Conservation (phyloP, 1,284 basidiomycete genomes). For the Ceraceosorus guamensis region DNA sequence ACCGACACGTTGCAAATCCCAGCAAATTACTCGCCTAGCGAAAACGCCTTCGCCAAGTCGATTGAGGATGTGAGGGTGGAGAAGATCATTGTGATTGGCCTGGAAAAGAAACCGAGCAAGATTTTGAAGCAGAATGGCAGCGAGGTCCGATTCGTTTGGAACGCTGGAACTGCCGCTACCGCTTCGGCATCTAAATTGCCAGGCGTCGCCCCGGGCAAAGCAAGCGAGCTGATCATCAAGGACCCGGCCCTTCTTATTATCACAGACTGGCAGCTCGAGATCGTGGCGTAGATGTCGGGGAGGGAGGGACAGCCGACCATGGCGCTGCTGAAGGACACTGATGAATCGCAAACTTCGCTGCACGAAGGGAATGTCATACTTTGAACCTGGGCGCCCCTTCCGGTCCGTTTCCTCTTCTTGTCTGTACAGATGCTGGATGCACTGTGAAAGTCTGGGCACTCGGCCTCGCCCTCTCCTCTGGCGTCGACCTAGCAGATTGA, state of each 20-base stretch:
- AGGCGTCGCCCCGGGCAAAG: slow-evolving; percentile 16
- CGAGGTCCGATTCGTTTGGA: slow-evolving; percentile 25
- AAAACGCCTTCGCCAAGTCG: slow-evolving; percentile 30
- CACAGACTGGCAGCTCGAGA: slow-evolving; percentile 32
- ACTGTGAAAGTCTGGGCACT: too few relatives aligned
- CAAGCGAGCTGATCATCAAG: slow-evolving; percentile 34
- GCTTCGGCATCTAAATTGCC: slow-evolving; percentile 8
- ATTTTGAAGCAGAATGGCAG: background rate
- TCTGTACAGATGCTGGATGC: too few relatives aligned
- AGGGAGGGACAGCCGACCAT: too few relatives aligned
- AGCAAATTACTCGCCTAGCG: background rate
- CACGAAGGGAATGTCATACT: too few relatives aligned
- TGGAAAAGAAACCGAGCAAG: slow-evolving; percentile 13
- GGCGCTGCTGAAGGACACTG: too few relatives aligned
- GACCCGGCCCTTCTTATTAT: slow-evolving; percentile 31
- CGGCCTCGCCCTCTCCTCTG: too few relatives aligned
- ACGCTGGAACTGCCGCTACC: slow-evolving; percentile 8
- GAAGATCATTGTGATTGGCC: slow-evolving; percentile 38
- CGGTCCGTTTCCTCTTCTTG: too few relatives aligned
- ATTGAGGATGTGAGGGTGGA: slow-evolving; percentile 37
- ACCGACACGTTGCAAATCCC: background rate
- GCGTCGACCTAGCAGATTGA: too few relatives aligned
- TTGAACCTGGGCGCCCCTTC: too few relatives aligned
- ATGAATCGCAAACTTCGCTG: too few relatives aligned
- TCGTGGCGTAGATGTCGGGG: slow-evolving; percentile 9